Evolutionary conservation across 257 asterid species (phyloP).

Genomic region (Misopates orontium): DNA sequence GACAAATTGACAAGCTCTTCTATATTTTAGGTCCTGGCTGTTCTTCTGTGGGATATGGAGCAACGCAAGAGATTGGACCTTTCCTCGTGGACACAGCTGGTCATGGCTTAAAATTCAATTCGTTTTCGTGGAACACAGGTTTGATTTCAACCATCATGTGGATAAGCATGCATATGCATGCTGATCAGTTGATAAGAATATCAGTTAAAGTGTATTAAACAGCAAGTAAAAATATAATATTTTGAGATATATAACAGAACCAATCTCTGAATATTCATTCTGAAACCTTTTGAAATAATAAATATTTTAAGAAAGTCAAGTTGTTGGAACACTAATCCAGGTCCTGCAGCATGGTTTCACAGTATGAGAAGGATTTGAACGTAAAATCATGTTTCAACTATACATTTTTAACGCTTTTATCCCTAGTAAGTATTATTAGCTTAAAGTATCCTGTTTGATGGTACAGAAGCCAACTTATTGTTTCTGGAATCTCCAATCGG

Average conservation of each 20-base stretch:
- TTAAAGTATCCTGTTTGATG: conserved; percentile 23
- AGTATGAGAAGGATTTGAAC: too few species aligned
- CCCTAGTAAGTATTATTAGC: too few species aligned
- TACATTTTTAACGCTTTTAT: conserved; percentile 13
- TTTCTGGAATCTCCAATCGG: conserved; percentile 93
- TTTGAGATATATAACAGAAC: conserved; percentile 3
- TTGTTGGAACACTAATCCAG: too few species aligned
- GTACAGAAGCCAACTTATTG: conserved; percentile 85
- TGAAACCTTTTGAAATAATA: too few species aligned
- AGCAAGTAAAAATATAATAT: neutral
- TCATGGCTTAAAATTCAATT: conserved; percentile 52
- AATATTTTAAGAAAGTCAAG: too few species aligned
- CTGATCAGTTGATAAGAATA: neutral
- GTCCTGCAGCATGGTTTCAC: too few species aligned
- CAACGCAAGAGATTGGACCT: conserved; percentile 97
- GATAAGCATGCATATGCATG: neutral
- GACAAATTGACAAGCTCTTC: conserved; percentile 31
- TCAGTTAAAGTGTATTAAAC: neutral
- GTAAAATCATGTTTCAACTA: neutral
- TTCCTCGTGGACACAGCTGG: conserved; percentile 66
- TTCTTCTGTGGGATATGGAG: conserved; percentile 98
- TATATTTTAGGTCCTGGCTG: conserved; percentile 86
- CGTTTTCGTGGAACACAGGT: conserved; percentile 92
- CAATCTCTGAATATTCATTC: neutral
- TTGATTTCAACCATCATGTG: conserved; percentile 18